Base-by-base conservation (phyloP, 208 protist genomes). In the Acanthamoeba polyphaga region DNA sequence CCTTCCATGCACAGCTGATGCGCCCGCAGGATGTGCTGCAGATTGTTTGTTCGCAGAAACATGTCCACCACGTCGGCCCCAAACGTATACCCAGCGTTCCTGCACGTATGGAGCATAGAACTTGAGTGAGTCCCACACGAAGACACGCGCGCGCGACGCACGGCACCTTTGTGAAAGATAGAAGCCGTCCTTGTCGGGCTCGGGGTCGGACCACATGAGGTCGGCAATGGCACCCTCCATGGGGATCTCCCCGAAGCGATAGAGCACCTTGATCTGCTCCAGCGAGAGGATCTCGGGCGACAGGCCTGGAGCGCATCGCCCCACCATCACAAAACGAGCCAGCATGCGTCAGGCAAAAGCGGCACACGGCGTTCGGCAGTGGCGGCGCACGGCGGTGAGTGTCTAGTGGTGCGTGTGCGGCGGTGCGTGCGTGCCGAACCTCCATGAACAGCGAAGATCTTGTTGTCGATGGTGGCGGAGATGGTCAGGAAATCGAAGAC, bases 191-290 rank as follows among this genome's bases (percentile, higher is more conserved):
- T 92, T 92, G 85, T 92, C 60, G 7, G 53, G 58, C 62, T 98
- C 98, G 24, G 99, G 99, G 96, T 99, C 99, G 10, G 98, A 99
- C 99, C 99, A 99, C n/a, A 99, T 96, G 51, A 99, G 95, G 96
- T 99, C 99, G 32, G 91, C 74, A 95, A 99, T 98, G 24, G 99
- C 97, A 38, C 99, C 99, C 95, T 99, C 99, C 88, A 99, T 98
- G 29, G 99, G 99, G 46, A 99, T 98, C 97, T 99, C 99, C 97
- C 99, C 98, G 85, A 99, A 98, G 17, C 99, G 98, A 95, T 99
- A 98, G 2, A 99, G 95, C 82, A 97, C 98, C 62, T 98, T 97
- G 82, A 99, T 99, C 94, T 99, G 98, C 60, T 99, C 98, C 46
- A 99, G 96, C 15, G 98, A 94, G 12, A 94, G 27, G 17, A 49